Base-by-base conservation (phyloP, 164 flowering plant species). In the Cinnamomum chago region DNA sequence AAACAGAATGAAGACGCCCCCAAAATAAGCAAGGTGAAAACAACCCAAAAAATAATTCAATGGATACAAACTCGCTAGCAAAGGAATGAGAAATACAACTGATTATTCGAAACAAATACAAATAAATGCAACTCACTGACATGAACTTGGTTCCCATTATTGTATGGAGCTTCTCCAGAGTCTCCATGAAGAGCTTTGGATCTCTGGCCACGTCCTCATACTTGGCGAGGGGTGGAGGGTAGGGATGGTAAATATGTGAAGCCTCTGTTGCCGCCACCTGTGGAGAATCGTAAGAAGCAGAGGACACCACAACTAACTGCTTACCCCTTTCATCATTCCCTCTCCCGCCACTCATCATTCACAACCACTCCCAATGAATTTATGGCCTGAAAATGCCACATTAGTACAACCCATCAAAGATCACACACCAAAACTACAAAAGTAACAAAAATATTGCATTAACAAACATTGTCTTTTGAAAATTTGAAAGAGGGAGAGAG, bases 101-200 rank as follows among this genome's bases (percentile, higher is more conserved):
- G 27, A 71, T 47, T 13, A 71, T 55, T 55, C 20, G 15, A 55
- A 50, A 62, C 28, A 72, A 30, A 30, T 5, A 13, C 22, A 71
- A 71, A 71, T 7, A 52, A 33, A 71, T 2, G 6, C 11, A 33
- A 24, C 24, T 23, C 14, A 87, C 72, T 79, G 74, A 92, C 98
- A 89, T 92, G 84, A 94, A 94, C 79, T 94, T 94, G 25, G 97
- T 89, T 55, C 90, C 84, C 94, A 94, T 82, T 0, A 84, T 27
- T 73, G 86, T 76, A 79, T 94, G 98, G 60, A 92, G 90, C 78
- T 87, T 87, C 85, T 89, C 87, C 75, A 94, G 78, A 79, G 91
- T 79, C 6, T 76, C 75, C 91, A 88, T 88, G 75, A 92, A 94
- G 25, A 88, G 83, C 65, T 81, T 78, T 10, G 86, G 76, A 76